Evolutionary conservation across 2,329 filamentous ascomycete genomes (phyloP), one percentile per base, ranked within the genome.

Genomic region (Apiospora saccharicola): DNA sequence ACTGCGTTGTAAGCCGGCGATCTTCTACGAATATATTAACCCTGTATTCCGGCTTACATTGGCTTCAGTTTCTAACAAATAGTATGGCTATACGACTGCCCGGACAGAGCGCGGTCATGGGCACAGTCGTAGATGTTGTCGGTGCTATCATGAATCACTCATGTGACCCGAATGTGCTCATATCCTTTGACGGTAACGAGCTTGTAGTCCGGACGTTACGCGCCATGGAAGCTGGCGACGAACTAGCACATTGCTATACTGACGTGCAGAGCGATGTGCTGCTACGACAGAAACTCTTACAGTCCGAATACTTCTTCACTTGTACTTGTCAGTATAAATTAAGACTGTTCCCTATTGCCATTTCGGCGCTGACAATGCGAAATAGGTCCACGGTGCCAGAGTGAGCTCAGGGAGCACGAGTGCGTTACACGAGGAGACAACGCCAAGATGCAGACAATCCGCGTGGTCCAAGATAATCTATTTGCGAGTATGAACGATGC

Each of bases 81-180:
- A 75, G 72, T 34, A 74, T 79, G n/a, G 68, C 71, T 12, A 75
- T 81, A 34, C 73, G 77, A 2, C 70, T 73, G 3, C 41, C 79
- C 1, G 74, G 75, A 24, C 64, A 73, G n/a, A 75, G 75, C 7
- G 69, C 73, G 10, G 68, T 71, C 1, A 72, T 77, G 53, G 81
- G 81, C 6, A 74, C 72, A n/a, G 79, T 73, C 19, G 72, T 83
- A n/a, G 80, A 83, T 44, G 68, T 80, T 16, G 71, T 77, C 2
- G 76, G 77, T 0, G 77, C 81, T 16, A 72, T 79, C 46, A 79
- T 83, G 71, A 83, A 83, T 73, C 82, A 84, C 75, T 80, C 77
- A 0, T 84, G 82, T 71, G 75, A 79, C 0, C 80, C 81, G 13
- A 84, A 84, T 51, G 77, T 79, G 2, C 74, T 79, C 46, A 73